These are phyloP conservation scores for Fusarium tanahbumbuense DNA, from an alignment of 2,329 filamentous ascomycete species.

Conservation along the genomic window DNA sequence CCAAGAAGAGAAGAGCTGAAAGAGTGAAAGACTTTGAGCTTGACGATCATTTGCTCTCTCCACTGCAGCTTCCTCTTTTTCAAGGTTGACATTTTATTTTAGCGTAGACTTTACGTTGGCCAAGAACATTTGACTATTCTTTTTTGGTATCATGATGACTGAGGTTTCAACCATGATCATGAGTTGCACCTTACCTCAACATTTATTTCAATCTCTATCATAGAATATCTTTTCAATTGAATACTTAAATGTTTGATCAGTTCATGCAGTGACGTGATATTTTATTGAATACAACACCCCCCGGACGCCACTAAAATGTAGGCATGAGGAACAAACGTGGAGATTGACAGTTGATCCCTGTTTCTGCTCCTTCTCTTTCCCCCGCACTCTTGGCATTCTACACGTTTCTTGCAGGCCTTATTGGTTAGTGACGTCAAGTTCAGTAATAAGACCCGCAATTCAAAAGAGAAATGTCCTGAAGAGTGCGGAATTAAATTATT, in stretches of 20 bases:
- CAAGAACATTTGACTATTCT: constrained; percentile 2
- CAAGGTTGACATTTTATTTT: constrained; percentile 7
- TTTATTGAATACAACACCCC: constrained; percentile 9
- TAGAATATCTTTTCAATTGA: neutral
- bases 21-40: constrained; percentile 1
- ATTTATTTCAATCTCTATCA: neutral
- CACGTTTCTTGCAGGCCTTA: constrained; percentile 29
- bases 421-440: constrained; percentile 43
- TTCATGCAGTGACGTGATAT: constrained; percentile 31
- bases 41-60: constrained; percentile 28
- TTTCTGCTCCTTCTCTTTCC: constrained; percentile 6
- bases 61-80: constrained; percentile 1
- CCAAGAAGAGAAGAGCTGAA: constrained; percentile 33
- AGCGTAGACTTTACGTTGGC: neutral
- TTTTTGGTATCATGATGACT: constrained; percentile 11
- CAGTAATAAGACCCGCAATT: neutral
- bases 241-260: neutral
- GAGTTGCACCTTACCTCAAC: neutral
- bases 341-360: constrained; percentile 30
- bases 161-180: neutral
- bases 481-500: constrained; percentile 21
- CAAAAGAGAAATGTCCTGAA: neutral
- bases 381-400: constrained; percentile 39
- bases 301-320: constrained; percentile 32
- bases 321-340: constrained; percentile 22